These are phyloP conservation scores for Globisporangium viniferum DNA, from an alignment of 352 stramenopile genomes.

Conservation along the genomic window DNA sequence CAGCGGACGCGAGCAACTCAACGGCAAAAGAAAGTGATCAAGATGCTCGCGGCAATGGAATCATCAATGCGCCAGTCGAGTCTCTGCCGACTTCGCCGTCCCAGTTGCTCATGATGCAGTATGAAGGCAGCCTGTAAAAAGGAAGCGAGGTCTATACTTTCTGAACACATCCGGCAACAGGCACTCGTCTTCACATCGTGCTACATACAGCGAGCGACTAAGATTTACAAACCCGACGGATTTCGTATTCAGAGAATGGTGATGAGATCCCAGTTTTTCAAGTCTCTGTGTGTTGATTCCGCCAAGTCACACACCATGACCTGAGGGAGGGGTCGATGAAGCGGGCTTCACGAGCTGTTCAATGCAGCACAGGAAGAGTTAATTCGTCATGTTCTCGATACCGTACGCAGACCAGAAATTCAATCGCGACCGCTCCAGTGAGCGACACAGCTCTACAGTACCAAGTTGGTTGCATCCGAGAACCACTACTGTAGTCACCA, in stretches of 20 bases:
- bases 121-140: slow-evolving; percentile 16
- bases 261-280: background rate
- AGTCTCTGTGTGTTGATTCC: too few relatives aligned
- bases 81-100: slow-evolving; percentile 2
- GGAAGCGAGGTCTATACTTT: background rate
- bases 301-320: too few relatives aligned
- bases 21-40: background rate
- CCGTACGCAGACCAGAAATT: background rate
- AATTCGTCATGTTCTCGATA: background rate
- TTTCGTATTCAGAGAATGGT: background rate
- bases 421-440: background rate
- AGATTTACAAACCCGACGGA: background rate
- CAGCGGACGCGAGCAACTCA: background rate
- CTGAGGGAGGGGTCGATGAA: background rate
- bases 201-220: background rate
- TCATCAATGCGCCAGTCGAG: background rate
- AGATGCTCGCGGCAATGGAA: background rate
- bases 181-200: background rate
- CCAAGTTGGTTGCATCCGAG: background rate
- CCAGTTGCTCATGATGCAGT: slow-evolving; percentile 15
- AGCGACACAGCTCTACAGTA: background rate
- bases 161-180: background rate
- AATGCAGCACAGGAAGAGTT: background rate
- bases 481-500: background rate
- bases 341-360: background rate